Percentiles rank a stretch among this genome's conserved stretches.
Conservation (phyloP, 768 basidiomycete species). For the Boletus tomentosulus region DNA sequence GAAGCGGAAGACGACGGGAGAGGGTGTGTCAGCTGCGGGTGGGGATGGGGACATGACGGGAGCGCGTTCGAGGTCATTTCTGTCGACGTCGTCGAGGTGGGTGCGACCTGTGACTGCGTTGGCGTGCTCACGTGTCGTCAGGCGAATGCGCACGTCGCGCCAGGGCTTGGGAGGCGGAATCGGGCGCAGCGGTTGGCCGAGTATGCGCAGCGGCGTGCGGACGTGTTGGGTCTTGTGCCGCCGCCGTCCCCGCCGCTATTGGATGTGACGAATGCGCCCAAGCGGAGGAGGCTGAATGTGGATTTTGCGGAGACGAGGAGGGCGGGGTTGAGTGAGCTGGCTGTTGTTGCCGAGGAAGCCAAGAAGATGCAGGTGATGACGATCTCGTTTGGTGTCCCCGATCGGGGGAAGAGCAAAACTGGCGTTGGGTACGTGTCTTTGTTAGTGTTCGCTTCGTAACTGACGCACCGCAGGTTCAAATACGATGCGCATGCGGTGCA, state of each 20-base stretch:
- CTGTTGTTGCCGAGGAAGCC: conserved; percentile 35
- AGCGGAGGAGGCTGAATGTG: conserved; percentile 22
- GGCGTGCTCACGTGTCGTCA: conserved; percentile 22
- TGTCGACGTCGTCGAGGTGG: conserved; percentile 61
- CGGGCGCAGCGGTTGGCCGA: conserved; percentile 65
- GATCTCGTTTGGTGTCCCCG: conserved; percentile 43
- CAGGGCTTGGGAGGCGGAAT: conserved; percentile 56
- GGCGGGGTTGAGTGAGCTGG: conserved; percentile 19
- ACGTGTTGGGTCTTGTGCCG: conserved; percentile 34
- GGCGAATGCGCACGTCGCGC: conserved; percentile 49
- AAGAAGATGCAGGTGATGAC: conserved; percentile 42
- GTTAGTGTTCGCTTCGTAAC: background rate
- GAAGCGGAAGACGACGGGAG: conserved; percentile 55
- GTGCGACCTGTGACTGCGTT: conserved; percentile 14
- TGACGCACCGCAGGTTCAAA: conserved; percentile 42
- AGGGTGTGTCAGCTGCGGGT: conserved; percentile 59
- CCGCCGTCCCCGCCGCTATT: conserved; percentile 27
- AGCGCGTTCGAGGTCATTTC: conserved; percentile 68
- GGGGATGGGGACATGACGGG: conserved; percentile 80
- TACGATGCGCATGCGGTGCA: conserved; percentile 44
- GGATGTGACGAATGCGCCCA: conserved; percentile 36
- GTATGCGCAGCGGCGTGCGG: conserved; percentile 56
- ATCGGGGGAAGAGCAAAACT: conserved; percentile 29
- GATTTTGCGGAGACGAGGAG: conserved; percentile 22
- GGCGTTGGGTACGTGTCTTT: conserved; percentile 41